A percentile compares a stretch with the other conserved stretches of the same genome.
These are phyloP conservation scores for Intubia oerlemansii DNA, from an alignment of 2,329 filamentous ascomycete genomes.

Conservation along the genomic window DNA sequence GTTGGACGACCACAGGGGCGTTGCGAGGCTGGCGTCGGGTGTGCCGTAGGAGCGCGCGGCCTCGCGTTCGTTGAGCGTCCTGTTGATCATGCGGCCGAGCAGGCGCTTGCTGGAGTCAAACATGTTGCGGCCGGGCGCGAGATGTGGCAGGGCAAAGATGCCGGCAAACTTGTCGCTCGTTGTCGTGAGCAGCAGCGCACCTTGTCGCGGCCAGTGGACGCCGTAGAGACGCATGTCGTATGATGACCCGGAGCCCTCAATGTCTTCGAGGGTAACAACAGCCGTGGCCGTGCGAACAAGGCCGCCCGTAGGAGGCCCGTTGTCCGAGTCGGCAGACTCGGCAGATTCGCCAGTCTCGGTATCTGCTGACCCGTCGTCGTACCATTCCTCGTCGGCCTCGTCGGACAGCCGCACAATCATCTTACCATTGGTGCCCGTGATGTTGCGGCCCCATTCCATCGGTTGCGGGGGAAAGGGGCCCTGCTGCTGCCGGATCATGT, in stretches of 20 bases:
- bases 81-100: slow-evolving; percentile 50
- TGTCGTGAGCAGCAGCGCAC: slow-evolving; percentile 62
- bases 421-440: slow-evolving; percentile 51
- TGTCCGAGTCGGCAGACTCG: slow-evolving; percentile 10
- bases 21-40: slow-evolving; percentile 29
- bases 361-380: too few species aligned
- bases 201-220: slow-evolving; percentile 66
- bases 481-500: neutral
- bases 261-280: slow-evolving; percentile 51
- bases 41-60: slow-evolving; percentile 30
- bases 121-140: slow-evolving; percentile 39
- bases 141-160: slow-evolving; percentile 71
- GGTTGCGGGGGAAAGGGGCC: neutral
- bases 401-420: slow-evolving; percentile 48
- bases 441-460: slow-evolving; percentile 52
- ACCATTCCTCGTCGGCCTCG: slow-evolving; percentile 18
- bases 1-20: slow-evolving; percentile 54
- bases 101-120: slow-evolving; percentile 38
- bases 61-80: slow-evolving; percentile 44
- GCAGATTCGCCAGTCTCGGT: neutral
- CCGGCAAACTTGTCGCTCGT: slow-evolving; percentile 91
- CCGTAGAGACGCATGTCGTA: slow-evolving; percentile 69
- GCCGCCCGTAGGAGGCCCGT: slow-evolving; percentile 21
- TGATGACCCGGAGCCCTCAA: slow-evolving; percentile 44
- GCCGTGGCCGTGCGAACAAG: slow-evolving; percentile 47